Percentiles rank a stretch among this genome's conserved stretches.
Evolutionary conservation across 176 grass and related monocot genomes (phyloP).

Genomic region (Pontederia crassipes): DNA sequence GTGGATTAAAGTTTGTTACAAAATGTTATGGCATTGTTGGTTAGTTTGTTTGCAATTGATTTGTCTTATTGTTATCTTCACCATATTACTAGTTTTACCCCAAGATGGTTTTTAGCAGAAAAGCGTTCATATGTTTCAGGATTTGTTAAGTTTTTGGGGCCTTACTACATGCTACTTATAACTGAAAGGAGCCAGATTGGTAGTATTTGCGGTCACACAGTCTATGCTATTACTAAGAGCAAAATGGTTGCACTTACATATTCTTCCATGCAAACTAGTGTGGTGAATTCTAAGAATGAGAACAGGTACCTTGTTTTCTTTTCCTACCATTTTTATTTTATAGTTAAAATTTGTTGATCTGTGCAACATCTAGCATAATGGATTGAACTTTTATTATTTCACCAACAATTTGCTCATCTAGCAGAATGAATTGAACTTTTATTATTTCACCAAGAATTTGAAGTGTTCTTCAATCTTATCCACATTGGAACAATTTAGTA

Average conservation of each 20-base stretch:
- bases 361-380: too few relatives aligned
- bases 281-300: constrained; percentile 35
- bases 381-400: too few relatives aligned
- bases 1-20: constrained; percentile 22
- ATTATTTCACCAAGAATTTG: too few relatives aligned
- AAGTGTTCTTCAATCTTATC: too few relatives aligned
- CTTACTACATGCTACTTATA: constrained; percentile 93
- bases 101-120: constrained; percentile 15
- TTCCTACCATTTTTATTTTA: not conserved
- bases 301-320: constrained; percentile 32
- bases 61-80: not conserved
- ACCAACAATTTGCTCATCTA: too few relatives aligned
- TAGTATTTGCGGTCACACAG: constrained; percentile 64
- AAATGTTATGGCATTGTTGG: constrained; percentile 24
- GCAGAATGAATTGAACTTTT: too few relatives aligned
- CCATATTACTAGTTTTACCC: not conserved
- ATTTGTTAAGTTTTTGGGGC: constrained; percentile 83
- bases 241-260: constrained; percentile 52
- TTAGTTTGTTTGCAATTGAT: not conserved
- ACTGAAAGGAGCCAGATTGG: constrained; percentile 73
- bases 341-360: not conserved
- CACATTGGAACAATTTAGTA: too few relatives aligned
- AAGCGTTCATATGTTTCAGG: constrained; percentile 27
- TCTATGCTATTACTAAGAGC: constrained; percentile 70
- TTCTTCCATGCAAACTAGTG: constrained; percentile 32